Conservation (phyloP, 73 alveolate species). For the Tetrahymena borealis region DNA sequence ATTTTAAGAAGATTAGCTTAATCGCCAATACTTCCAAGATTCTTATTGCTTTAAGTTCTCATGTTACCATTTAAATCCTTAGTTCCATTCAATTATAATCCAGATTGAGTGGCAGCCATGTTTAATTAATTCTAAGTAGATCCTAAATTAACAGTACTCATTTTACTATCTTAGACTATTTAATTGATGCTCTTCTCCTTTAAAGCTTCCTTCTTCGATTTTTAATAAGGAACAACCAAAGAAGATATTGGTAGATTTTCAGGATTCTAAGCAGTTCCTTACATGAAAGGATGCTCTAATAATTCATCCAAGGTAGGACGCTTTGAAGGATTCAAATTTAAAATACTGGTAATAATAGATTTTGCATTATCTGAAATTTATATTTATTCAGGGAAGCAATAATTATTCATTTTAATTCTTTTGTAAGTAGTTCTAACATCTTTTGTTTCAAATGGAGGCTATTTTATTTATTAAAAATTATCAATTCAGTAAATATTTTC, state of each 20-base stretch:
- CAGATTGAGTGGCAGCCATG: slow-evolving; percentile 4
- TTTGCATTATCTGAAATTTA: slow-evolving; percentile 75
- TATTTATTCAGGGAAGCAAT: slow-evolving; percentile 73
- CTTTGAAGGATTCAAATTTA: slow-evolving; percentile 77
- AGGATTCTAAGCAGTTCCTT: slow-evolving; percentile 38
- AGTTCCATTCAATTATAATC: not conserved
- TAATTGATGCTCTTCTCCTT: not conserved
- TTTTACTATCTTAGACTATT: not conserved
- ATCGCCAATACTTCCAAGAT: not conserved
- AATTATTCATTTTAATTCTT: slow-evolving; percentile 54
- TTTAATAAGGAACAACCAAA: slow-evolving; percentile 4
- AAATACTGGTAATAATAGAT: slow-evolving; percentile 64
- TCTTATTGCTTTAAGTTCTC: slow-evolving; percentile 14
- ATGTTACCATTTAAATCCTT: slow-evolving; percentile 3
- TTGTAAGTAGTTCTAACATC: slow-evolving; percentile 73
- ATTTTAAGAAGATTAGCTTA: not conserved
- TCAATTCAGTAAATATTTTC: not conserved
- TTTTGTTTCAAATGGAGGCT: slow-evolving; percentile 77
- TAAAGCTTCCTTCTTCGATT: not conserved
- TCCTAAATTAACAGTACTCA: slow-evolving; percentile 35
- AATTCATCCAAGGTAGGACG: slow-evolving; percentile 82
- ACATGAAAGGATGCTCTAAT: slow-evolving; percentile 70
- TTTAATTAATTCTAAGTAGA: slow-evolving; percentile 29
- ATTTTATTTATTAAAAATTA: not conserved
- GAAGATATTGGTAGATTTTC: slow-evolving; percentile 18